Evolutionary conservation across 305 asterid genomes (phyloP), one percentile per base, ranked within the genome.

Genomic region (Solanum aculeatissimum): DNA sequence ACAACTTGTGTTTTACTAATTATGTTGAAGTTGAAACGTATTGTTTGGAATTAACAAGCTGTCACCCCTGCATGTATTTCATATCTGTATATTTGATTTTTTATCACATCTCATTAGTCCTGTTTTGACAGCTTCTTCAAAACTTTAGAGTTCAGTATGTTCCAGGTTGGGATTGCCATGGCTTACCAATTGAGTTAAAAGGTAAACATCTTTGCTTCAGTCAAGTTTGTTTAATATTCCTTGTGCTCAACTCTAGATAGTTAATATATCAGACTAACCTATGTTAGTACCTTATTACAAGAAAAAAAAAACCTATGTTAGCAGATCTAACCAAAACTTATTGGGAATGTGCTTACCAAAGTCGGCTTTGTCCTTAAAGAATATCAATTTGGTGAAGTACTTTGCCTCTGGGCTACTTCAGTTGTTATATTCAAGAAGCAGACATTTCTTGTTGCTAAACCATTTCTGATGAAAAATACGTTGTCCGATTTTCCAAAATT

Each of bases 81-180:
- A 11, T 78, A 11, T 53, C 66, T 53, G 65, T 32, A 14, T 78
- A 78, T 78, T 78, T 19, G 16, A 78, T 27, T 29, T 19, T 14
- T 53, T 9, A 2, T 54, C 83, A 53, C 15, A 32, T 32, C 83
- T 78, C 27, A 78, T 53, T 54, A 11, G 49, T 53, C 65, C 49
- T 89, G 86, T 68, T 35, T 85, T 83, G 0, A 40, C 94, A 97
- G 98, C 97, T 97, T 89, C 98, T 97, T 89, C 98, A 93, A 92
- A 94, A 95, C 88, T 92, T 83, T 77, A 95, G 90, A 93, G 99
- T 95, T 87, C 91, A 85, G 86, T 97, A 91, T 65, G 95, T 97
- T 77, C 98, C 99, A 55, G 99, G 99, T 60, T 97, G 99, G 99
- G 99, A 97, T 93, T 97, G 99, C 81, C 99, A 97, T 89, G 99